Evolutionary conservation across 2,329 filamentous ascomycete genomes (phyloP).

Genomic region (Xylariaceae sp.): DNA sequence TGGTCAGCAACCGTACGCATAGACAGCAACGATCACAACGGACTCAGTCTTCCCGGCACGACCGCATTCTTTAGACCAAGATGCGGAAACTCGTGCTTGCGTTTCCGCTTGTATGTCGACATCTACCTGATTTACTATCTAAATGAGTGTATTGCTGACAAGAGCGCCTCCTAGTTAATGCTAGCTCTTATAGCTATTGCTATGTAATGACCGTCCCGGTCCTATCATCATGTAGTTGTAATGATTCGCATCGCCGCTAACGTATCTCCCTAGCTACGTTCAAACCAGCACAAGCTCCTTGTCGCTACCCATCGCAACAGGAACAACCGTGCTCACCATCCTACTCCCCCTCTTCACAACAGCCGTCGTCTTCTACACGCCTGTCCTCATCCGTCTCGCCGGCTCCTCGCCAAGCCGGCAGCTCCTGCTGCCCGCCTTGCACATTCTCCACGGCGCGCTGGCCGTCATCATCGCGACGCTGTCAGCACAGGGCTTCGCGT

Average conservation of each 20-base stretch:
- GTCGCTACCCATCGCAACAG: slow-evolving; percentile 30
- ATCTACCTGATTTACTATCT: not conserved
- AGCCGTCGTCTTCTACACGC: slow-evolving; percentile 26
- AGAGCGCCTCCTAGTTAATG: slow-evolving; percentile 13
- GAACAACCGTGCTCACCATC: slow-evolving; percentile 28
- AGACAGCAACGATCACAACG: no score
- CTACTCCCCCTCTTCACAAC: slow-evolving; percentile 29
- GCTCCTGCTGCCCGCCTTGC: slow-evolving; percentile 34
- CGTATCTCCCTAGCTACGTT: slow-evolving; percentile 23
- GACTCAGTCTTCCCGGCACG: no score
- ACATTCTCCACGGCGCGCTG: slow-evolving; percentile 40
- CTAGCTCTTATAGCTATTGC: slow-evolving; percentile 16
- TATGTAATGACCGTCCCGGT: slow-evolving; percentile 12
- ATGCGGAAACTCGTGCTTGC: slow-evolving; percentile 16
- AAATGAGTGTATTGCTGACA: slow-evolving; percentile 5
- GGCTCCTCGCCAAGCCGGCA: slow-evolving; percentile 10
- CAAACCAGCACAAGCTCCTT: slow-evolving; percentile 29
- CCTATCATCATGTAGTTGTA: not conserved
- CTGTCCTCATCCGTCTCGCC: slow-evolving; percentile 14
- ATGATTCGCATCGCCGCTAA: slow-evolving; percentile 5
- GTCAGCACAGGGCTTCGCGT: slow-evolving; percentile 31
- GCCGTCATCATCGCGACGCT: slow-evolving; percentile 43
- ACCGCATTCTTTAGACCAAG: not conserved
- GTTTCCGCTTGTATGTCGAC: slow-evolving; percentile 7
- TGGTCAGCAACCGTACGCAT: no score